phyloP scores from a whole-genome alignment of 495 filamentous ascomycete genomes.

The Venustampulla echinocandica region DNA sequence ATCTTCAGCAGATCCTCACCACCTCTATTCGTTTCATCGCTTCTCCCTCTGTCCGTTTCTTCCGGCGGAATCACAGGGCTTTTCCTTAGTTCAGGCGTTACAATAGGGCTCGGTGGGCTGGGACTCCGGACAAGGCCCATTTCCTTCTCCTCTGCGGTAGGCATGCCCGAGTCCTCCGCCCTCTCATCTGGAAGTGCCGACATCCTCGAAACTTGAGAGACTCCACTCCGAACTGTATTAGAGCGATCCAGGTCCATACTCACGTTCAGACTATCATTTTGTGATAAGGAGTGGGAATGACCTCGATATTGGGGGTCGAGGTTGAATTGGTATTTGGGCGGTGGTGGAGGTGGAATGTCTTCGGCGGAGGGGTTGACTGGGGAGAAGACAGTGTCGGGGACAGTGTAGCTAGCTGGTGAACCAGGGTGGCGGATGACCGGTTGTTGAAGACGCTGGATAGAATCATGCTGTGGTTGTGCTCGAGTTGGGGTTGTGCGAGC shows the following conservation, averaged over 20 bases:
- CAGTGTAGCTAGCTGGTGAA: constrained; percentile 16
- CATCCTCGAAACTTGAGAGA: constrained; percentile 8
- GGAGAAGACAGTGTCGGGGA: constrained; percentile 14
- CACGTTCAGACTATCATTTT: background rate
- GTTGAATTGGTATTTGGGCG: constrained; percentile 15
- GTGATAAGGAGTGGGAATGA: background rate
- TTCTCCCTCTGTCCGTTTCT: background rate
- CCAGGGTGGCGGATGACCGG: constrained; percentile 17
- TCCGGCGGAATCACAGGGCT: background rate
- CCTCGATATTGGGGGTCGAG: background rate
- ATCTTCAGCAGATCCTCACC: background rate
- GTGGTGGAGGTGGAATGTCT: constrained; percentile 16
- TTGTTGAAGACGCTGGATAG: constrained; percentile 14
- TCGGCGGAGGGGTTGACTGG: constrained; percentile 12
- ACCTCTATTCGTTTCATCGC: background rate
- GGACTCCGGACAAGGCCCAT: constrained; percentile 1
- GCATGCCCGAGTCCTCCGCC: background rate
- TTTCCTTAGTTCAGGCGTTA: constrained; percentile 2
- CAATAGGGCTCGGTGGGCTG: constrained; percentile 11
- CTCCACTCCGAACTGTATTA: constrained; percentile 11
- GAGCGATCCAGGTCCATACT: constrained; percentile 14
- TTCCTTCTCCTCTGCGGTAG: constrained; percentile 3
- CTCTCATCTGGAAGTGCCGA: background rate
- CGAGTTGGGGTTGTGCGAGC: background rate
- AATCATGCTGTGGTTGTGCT: constrained; percentile 1